A percentile compares a stretch with the other conserved stretches of the same genome.
phyloP scores from a whole-genome alignment of 805 yeast genomes.

The Jamesozyma rosinii region DNA sequence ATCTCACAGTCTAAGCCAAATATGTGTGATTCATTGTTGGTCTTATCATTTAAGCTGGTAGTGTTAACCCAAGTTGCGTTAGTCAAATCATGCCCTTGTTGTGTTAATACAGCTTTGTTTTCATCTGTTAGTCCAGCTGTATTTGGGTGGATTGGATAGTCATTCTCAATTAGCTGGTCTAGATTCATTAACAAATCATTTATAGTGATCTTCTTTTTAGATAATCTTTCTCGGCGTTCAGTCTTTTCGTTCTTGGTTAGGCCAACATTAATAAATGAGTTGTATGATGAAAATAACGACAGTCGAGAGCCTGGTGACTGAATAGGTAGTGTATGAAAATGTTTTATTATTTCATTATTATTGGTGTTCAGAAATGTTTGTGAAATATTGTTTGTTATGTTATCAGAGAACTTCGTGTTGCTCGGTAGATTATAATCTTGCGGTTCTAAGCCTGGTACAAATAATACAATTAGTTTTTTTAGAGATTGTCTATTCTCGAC shows the following conservation, averaged over 20 bases:
- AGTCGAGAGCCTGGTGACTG: conserved; percentile 59
- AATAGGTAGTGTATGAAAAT: conserved; percentile 36
- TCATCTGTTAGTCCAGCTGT: conserved; percentile 14
- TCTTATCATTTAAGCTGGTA: conserved; percentile 31
- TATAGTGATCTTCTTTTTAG: conserved; percentile 33
- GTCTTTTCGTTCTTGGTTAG: conserved; percentile 48
- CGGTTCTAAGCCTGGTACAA: conserved; percentile 56
- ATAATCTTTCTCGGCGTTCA: conserved; percentile 26
- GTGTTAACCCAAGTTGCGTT: conserved; percentile 47
- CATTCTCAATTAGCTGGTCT: conserved; percentile 40
- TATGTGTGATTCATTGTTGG: conserved; percentile 53
- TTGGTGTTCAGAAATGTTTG: conserved; percentile 6
- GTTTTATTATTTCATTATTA: conserved; percentile 5
- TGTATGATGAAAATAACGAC: conserved; percentile 44
- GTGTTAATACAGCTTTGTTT: not conserved
- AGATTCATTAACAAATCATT: conserved; percentile 45
- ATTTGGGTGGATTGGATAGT: conserved; percentile 54
- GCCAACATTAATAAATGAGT: conserved; percentile 48
- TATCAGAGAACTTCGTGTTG: conserved; percentile 9
- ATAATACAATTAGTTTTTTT: conserved; percentile 46
- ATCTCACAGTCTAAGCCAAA: conserved; percentile 92
- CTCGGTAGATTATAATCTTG: conserved; percentile 32
- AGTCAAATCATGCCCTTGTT: conserved; percentile 1
- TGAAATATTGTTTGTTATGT: conserved; percentile 1
- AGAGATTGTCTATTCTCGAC: conserved; percentile 41